Evolutionary conservation across 2,329 filamentous ascomycete species (phyloP).

Genomic region (Penicillium crustosum): DNA sequence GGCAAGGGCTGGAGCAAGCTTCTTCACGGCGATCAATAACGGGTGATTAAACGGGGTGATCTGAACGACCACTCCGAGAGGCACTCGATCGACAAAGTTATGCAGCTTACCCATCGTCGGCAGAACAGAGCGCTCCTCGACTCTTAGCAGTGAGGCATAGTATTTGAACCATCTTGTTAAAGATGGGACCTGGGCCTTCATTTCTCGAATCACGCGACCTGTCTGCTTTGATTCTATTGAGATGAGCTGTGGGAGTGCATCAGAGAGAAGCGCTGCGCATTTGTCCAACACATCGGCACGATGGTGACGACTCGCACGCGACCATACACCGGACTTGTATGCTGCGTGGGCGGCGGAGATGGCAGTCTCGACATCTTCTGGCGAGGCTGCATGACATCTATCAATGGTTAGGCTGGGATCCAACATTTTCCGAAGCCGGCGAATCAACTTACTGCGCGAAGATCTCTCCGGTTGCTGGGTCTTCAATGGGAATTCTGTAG

Average conservation of each 20-base stretch:
- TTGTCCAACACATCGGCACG: conserved; percentile 24
- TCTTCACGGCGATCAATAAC: conserved; percentile 40
- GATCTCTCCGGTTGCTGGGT: conserved; percentile 21
- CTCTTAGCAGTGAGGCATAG: conserved; percentile 66
- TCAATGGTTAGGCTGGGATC: neutral
- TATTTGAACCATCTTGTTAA: conserved; percentile 65
- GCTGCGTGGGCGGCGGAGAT: conserved; percentile 12
- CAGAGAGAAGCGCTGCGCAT: conserved; percentile 16
- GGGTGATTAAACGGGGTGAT: conserved; percentile 45
- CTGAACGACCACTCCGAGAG: conserved; percentile 42
- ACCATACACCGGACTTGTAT: conserved; percentile 22
- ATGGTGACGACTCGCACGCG: conserved; percentile 19
- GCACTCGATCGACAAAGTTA: conserved; percentile 39
- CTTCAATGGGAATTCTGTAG: conserved; percentile 18
- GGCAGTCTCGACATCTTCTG: conserved; percentile 16
- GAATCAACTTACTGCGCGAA: conserved; percentile 17
- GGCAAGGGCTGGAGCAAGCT: conserved; percentile 42
- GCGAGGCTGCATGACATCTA: conserved; percentile 22
- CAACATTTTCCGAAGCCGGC: fast-evolving
- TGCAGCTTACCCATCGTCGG: conserved; percentile 54
- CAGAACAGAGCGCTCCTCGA: conserved; percentile 64
- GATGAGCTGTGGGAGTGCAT: conserved; percentile 55
- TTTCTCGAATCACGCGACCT: conserved; percentile 66
- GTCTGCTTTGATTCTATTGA: conserved; percentile 66
- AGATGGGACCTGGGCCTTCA: conserved; percentile 66